Percentiles rank a stretch among this genome's conserved stretches.
phyloP scores from a whole-genome alignment of 129 eudicot species.

The Erigeron canadensis region DNA sequence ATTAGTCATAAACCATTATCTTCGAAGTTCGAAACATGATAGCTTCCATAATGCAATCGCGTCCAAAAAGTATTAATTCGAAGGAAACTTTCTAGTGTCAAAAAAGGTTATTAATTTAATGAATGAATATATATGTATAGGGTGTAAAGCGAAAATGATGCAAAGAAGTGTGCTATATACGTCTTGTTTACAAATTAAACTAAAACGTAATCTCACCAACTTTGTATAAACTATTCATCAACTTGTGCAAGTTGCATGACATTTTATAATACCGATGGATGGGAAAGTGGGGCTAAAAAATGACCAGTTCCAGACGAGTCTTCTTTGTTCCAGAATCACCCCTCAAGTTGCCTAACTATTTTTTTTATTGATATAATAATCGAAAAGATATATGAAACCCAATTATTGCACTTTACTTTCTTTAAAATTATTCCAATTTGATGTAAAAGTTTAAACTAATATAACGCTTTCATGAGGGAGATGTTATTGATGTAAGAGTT shows the following conservation, averaged over 20 bases:
- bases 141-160: slow-evolving; percentile 7
- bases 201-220: slow-evolving; percentile 29
- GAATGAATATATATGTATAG: not conserved
- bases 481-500: not conserved
- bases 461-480: not conserved
- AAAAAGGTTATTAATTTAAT: too few species aligned
- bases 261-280: slow-evolving; percentile 32
- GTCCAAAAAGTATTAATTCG: too few species aligned
- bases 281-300: slow-evolving; percentile 34
- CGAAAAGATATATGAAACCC: not conserved
- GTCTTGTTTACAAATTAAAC: not conserved
- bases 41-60: too few species aligned
- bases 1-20: too few species aligned
- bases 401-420: slow-evolving; percentile 16
- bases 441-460: not conserved
- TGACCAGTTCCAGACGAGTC: slow-evolving; percentile 30
- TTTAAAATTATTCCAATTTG: slow-evolving; percentile 12
- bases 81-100: too few species aligned
- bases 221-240: slow-evolving; percentile 14
- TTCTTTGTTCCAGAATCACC: slow-evolving; percentile 33
- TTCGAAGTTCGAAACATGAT: too few species aligned
- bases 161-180: not conserved
- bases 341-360: slow-evolving; percentile 27
- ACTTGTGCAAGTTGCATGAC: slow-evolving; percentile 37
- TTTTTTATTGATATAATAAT: slow-evolving; percentile 7